Percentiles rank a stretch among this genome's conserved stretches.
phyloP scores from a whole-genome alignment of 1,284 basidiomycete genomes.

The Cryptococcus maquisensis region DNA sequence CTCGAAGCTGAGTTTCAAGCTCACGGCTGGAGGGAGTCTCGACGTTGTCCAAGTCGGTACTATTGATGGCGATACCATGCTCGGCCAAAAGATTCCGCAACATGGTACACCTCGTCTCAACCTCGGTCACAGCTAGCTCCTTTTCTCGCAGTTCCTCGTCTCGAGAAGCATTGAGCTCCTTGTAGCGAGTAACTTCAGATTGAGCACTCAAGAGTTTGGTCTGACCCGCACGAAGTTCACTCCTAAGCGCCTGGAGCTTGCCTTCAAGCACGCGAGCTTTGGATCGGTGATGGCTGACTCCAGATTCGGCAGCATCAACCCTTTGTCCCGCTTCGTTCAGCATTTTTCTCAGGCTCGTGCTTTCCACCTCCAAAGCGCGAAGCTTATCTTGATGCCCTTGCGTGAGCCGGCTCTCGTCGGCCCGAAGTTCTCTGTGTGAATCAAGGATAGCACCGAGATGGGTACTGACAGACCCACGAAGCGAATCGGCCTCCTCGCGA shows the following conservation, averaged over 20 bases:
- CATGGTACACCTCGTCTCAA: constrained; percentile 70
- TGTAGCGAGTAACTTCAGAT: constrained; percentile 66
- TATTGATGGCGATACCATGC: constrained; percentile 72
- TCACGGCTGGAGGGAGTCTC: constrained; percentile 50
- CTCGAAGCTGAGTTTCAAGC: constrained; percentile 68
- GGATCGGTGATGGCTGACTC: constrained; percentile 66
- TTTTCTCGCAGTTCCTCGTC: constrained; percentile 68
- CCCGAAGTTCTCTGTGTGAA: constrained; percentile 70
- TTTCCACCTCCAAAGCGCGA: constrained; percentile 72
- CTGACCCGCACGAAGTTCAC: constrained; percentile 73
- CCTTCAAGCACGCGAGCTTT: constrained; percentile 64
- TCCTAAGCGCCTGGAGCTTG: constrained; percentile 65
- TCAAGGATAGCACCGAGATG: constrained; percentile 79
- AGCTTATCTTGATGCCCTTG: constrained; percentile 75
- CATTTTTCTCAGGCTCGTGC: constrained; percentile 67
- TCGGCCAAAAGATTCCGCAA: constrained; percentile 82
- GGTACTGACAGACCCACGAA: constrained; percentile 75
- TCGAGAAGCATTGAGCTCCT: constrained; percentile 64
- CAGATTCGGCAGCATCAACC: constrained; percentile 63
- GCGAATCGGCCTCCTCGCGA: constrained; percentile 80
- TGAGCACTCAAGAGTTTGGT: constrained; percentile 69
- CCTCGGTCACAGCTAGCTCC: constrained; percentile 65
- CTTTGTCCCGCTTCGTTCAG: constrained; percentile 70
- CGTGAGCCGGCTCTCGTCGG: constrained; percentile 68
- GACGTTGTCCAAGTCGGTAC: constrained; percentile 56